phyloP scores from a whole-genome alignment of 2,329 filamentous ascomycete species.

The Trichoderma endophyticum region DNA sequence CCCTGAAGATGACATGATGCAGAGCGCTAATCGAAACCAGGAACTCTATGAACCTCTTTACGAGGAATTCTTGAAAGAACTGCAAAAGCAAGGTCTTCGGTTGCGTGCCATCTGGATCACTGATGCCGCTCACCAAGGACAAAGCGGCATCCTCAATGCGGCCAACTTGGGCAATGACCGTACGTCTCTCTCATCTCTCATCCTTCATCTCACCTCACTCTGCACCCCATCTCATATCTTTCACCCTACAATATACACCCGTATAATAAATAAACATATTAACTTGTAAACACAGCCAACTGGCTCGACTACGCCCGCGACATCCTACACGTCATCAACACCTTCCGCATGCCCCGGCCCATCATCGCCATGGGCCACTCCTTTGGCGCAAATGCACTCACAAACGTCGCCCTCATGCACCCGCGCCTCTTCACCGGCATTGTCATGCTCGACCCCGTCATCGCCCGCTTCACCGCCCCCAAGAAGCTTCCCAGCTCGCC shows the following conservation, averaged over 20 bases:
- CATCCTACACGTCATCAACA: conserved; percentile 79
- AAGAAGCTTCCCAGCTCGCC: not conserved
- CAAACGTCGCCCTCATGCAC: conserved; percentile 70
- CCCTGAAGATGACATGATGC: accelerated
- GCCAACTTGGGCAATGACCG: conserved; percentile 76
- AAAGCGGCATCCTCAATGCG: conserved; percentile 76
- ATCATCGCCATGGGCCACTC: conserved; percentile 85
- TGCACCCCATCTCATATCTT: not conserved
- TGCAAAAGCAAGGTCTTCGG: conserved; percentile 58
- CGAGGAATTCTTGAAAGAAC: conserved; percentile 68
- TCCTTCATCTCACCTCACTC: not conserved
- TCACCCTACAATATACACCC: conserved; percentile 5
- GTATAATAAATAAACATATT: not conserved
- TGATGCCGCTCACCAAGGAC: conserved; percentile 82
- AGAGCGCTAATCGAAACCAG: conserved; percentile 37
- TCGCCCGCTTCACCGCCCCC: conserved; percentile 49
- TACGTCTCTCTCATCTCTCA: conserved; percentile 38
- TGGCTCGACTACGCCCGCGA: conserved; percentile 88
- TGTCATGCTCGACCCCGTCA: conserved; percentile 81
- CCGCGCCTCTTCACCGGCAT: conserved; percentile 75
- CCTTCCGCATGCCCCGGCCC: conserved; percentile 75
- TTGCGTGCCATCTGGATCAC: conserved; percentile 87
- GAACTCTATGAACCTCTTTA: conserved; percentile 92
- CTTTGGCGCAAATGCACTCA: conserved; percentile 74
- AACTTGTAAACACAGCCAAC: conserved; percentile 50